Evolutionary conservation across 305 asterid genomes (phyloP), one percentile per base, ranked within the genome.

Genomic region (Solanum hybrid): DNA sequence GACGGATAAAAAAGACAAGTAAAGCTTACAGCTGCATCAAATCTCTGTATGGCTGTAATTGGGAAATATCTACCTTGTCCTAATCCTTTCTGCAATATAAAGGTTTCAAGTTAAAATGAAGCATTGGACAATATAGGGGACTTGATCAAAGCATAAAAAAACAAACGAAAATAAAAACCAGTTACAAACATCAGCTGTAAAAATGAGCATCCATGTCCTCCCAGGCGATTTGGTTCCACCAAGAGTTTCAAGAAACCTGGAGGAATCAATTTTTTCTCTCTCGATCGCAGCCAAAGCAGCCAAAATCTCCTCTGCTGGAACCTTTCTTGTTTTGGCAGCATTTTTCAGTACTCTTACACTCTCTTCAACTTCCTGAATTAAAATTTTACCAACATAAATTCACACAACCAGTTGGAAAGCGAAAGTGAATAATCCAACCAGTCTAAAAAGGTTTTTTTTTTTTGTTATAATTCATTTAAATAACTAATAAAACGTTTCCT

Each of bases 211-310:
- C 99, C 99, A 97, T 20, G 98, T 97, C 89, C 96, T 90, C 34
- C 99, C 99, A 57, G 99, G 99, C 11, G 99, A 96, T 31, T 94
- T 11, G 12, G 95, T 93, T 91, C 99, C 99, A 78, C 99, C 99
- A 77, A 97, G 97, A 22, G 97, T 97, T 89, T 94, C 91, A n/a
- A 97, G 94, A 92, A 96, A 96, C 12, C 46, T 78, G 3, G 97
- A 95, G 67, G 99, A 95, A 86, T 97, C 98, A 26, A 95, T 69
- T 91, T 97, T 97, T 46, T 96, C 97, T 93, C 95, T 96, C 92
- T 96, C 99, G 42, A 97, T 92, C 91, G 91, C 96, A n/a, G 96
- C 89, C 81, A 96, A 93, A 26, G 99, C 99, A 36, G 93, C 89
- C 42, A 95, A 83, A 78, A 97, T 93, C 88, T 96, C 98, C 86